A percentile compares a stretch with the other conserved stretches of the same genome.
Conservation (phyloP, 345 rosid genomes). For the Dimocarpus longan region DNA sequence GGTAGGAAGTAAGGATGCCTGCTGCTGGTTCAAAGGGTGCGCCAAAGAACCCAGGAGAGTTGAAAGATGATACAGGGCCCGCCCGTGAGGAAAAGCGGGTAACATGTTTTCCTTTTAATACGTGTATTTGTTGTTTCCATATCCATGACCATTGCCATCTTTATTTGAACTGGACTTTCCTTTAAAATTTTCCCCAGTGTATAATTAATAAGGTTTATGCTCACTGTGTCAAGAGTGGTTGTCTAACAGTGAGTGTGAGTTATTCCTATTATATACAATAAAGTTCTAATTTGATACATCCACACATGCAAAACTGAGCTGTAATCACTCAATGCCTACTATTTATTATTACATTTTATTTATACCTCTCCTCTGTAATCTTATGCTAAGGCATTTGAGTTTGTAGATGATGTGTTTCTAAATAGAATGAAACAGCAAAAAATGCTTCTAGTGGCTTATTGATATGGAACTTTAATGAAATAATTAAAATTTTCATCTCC, state of each 20-base stretch:
- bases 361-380: not conserved
- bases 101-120: slow-evolving; percentile 5
- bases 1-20: slow-evolving; percentile 97
- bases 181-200: not conserved
- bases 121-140: not conserved
- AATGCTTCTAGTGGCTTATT: not conserved
- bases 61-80: slow-evolving; percentile 85
- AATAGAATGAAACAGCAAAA: not conserved
- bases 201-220: not conserved
- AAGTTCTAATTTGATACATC: not conserved
- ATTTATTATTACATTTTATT: not conserved
- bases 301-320: not conserved
- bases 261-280: not conserved
- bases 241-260: not conserved
- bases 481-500: not conserved
- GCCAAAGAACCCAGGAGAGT: slow-evolving; percentile 65
- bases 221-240: not conserved
- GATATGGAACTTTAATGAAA: not conserved
- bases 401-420: not conserved
- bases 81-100: slow-evolving; percentile 94
- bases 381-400: not conserved
- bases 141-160: not conserved
- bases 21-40: slow-evolving; percentile 92
- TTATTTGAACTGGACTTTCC: not conserved
- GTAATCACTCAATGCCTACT: not conserved